phyloP scores from a whole-genome alignment of 1,139 yeast species.

The Lipomyces yarrowii region DNA sequence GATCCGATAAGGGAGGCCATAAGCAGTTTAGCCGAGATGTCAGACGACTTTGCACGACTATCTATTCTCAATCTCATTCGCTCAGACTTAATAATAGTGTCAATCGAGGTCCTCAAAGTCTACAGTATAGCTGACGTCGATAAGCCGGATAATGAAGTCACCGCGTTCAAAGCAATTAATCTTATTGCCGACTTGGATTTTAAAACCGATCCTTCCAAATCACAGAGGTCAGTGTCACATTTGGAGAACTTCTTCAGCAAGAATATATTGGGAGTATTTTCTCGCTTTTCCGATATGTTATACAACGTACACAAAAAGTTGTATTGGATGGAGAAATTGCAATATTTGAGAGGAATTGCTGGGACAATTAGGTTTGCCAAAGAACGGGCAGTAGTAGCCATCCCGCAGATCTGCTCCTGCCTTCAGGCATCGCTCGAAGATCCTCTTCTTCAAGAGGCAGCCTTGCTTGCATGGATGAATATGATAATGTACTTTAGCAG shows the following conservation, averaged over 20 bases:
- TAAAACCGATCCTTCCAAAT: neutral
- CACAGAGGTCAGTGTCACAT: neutral
- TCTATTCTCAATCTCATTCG: constrained; percentile 9
- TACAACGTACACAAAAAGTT: constrained; percentile 72
- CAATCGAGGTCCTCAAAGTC: constrained; percentile 42
- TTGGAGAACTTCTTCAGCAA: constrained; percentile 48
- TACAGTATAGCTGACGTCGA: constrained; percentile 28
- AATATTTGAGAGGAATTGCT: constrained; percentile 73
- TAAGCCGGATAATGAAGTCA: constrained; percentile 29
- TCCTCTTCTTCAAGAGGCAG: constrained; percentile 59
- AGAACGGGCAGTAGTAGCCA: constrained; percentile 65
- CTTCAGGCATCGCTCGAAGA: constrained; percentile 78
- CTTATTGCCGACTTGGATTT: constrained; percentile 14
- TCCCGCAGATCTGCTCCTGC: constrained; percentile 88
- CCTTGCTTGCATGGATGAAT: constrained; percentile 67
- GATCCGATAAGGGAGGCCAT: constrained; percentile 53
- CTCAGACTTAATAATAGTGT: constrained; percentile 33
- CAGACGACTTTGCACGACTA: constrained; percentile 42
- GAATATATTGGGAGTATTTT: constrained; percentile 76
- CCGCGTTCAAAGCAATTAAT: constrained; percentile 11
- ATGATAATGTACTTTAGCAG: constrained; percentile 56
- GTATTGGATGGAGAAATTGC: constrained; percentile 70
- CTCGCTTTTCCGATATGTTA: constrained; percentile 74
- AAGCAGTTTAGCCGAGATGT: constrained; percentile 57
- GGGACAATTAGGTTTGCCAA: constrained; percentile 66